These are phyloP conservation scores for Ormosia emarginata DNA, from an alignment of 306 rosid genomes.

Conservation along the genomic window DNA sequence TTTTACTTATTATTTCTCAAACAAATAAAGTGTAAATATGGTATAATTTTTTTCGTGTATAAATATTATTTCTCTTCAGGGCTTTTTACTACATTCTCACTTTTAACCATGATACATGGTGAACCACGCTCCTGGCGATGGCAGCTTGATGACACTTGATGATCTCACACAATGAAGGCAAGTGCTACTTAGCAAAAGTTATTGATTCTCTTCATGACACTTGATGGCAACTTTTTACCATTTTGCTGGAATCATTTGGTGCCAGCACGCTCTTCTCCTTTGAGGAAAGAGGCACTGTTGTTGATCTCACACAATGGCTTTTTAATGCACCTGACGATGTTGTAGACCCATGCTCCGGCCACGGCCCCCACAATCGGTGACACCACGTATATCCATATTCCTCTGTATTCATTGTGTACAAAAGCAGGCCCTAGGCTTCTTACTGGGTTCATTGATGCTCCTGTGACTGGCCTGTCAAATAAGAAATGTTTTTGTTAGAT, in stretches of 20 bases:
- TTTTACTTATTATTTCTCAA: no score
- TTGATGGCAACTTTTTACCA: neutral
- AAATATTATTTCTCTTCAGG: neutral
- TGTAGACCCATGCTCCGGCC: slow-evolving; percentile 63
- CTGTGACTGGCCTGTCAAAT: slow-evolving; percentile 59
- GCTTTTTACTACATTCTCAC: neutral
- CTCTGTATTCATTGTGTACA: slow-evolving; percentile 35
- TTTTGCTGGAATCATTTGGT: neutral
- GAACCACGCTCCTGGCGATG: no score
- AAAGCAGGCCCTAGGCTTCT: slow-evolving; percentile 86
- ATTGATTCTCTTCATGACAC: neutral
- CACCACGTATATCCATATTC: slow-evolving; percentile 65
- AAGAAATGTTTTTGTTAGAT: neutral
- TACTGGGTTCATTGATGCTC: slow-evolving; percentile 93
- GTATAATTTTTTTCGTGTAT: no score
- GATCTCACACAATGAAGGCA: neutral
- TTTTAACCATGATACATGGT: neutral
- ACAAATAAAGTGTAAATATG: no score
- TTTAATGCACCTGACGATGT: slow-evolving; percentile 51
- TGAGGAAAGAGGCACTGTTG: slow-evolving; percentile 57
- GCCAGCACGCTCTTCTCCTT: slow-evolving; percentile 1
- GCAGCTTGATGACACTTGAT: no score
- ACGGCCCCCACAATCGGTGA: slow-evolving; percentile 59
- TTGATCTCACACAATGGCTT: slow-evolving; percentile 71
- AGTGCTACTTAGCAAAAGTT: neutral